Evolutionary conservation across 192 early-diverging fungal genomes (phyloP).

Genomic region (Podila epigama): DNA sequence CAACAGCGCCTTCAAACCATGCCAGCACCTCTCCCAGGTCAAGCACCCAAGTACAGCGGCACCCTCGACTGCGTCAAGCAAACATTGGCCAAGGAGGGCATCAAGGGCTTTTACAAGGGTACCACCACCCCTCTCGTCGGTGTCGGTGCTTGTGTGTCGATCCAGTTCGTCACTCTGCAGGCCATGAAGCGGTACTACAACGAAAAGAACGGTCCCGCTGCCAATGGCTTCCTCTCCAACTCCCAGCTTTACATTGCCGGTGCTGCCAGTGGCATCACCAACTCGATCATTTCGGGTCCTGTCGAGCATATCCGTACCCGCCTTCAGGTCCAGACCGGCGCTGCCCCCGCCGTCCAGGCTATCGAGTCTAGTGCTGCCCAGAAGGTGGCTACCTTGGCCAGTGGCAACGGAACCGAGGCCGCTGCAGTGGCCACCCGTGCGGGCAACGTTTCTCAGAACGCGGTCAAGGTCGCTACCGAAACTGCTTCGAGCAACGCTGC

Average conservation of each 20-base stretch:
- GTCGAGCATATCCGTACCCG: conserved; percentile 97
- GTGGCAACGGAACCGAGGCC: background rate
- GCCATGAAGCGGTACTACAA: conserved; percentile 85
- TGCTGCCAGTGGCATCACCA: conserved; percentile 85
- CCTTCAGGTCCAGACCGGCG: conserved; percentile 89
- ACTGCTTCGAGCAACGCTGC: conserved; percentile 5
- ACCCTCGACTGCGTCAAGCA: conserved; percentile 90
- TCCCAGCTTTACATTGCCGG: conserved; percentile 88
- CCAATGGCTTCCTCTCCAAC: conserved; percentile 64
- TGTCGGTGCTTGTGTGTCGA: conserved; percentile 95
- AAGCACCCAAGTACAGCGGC: conserved; percentile 75
- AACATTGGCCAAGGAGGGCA: conserved; percentile 83
- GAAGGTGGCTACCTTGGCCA: conserved; percentile 13
- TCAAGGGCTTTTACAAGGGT: conserved; percentile 90
- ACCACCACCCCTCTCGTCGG: conserved; percentile 94
- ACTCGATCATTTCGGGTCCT: conserved; percentile 89
- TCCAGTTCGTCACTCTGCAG: conserved; percentile 94
- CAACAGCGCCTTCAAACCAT: conserved; percentile 89
- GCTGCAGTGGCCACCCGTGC: background rate
- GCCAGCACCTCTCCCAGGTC: conserved; percentile 65
- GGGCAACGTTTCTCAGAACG: background rate
- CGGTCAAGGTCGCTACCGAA: conserved; percentile 1
- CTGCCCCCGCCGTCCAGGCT: conserved; percentile 34
- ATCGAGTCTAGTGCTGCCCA: conserved; percentile 24
- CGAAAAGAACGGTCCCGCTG: conserved; percentile 57